These are phyloP conservation scores for Cryphonectria parasitica DNA, from an alignment of 2,329 filamentous ascomycete genomes.

Conservation along the genomic window DNA sequence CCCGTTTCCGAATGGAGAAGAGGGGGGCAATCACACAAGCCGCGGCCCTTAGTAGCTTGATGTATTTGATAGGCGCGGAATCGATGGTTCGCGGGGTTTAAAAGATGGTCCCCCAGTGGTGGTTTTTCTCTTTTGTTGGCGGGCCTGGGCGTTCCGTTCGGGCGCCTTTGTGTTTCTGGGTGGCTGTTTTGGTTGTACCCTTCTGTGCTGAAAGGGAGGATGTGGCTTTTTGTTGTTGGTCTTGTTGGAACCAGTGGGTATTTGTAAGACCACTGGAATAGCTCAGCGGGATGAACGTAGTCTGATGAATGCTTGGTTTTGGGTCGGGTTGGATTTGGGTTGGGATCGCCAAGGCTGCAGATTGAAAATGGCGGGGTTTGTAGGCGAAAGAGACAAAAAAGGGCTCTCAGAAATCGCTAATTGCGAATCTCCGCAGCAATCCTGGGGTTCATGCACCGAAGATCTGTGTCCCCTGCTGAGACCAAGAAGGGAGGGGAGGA, in stretches of 20 bases:
- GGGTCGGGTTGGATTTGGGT: not conserved
- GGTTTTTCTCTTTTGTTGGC: not conserved
- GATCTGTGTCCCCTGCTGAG: not conserved
- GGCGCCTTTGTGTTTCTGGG: not conserved
- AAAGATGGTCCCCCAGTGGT: not conserved
- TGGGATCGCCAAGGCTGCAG: not conserved
- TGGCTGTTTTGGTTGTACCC: not conserved
- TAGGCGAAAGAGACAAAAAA: not conserved
- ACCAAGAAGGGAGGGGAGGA: not conserved
- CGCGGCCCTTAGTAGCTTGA: slow-evolving; percentile 1
- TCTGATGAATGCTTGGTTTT: not conserved
- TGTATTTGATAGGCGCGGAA: slow-evolving; percentile 1
- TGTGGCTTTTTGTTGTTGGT: not conserved
- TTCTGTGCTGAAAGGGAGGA: not conserved
- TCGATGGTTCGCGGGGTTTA: not conserved
- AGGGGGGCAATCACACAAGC: not conserved
- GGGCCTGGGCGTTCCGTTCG: not conserved
- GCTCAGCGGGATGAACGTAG: not conserved
- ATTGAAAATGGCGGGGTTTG: not conserved
- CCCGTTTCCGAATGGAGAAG: slow-evolving; percentile 3
- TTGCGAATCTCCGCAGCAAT: slow-evolving; percentile 10
- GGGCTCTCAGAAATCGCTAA: not conserved
- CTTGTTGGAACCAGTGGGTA: not conserved
- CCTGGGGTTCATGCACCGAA: not conserved
- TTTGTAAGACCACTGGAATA: not conserved